Base-by-base conservation (phyloP, 106 monocot genomes). In the Dactylorhiza incarnata region DNA sequence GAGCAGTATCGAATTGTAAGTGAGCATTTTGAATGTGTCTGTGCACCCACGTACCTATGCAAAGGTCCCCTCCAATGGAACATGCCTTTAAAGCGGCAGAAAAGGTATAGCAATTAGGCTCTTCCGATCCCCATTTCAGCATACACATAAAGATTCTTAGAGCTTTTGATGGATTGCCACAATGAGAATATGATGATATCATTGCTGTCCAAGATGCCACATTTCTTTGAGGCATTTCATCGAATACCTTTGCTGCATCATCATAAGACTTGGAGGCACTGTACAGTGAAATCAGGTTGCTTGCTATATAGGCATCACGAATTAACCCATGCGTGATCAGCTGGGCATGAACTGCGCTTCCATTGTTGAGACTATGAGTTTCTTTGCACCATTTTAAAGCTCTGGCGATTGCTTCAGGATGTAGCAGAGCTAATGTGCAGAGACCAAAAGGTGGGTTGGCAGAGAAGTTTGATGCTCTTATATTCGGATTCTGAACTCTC, bases 11-110 rank as follows among this genome's bases (percentile, higher is more conserved):
- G 8, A 48, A 77, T n/a, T 45, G 15, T 66, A 87, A 52, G 5
- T 37, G 73, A 45, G 49, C 25, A 19, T 23, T 37, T 14, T 43
- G 37, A 24, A 85, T 74, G 16, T 54, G 79, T n/a, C 53, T 49
- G 47, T 87, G 83, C 71, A 95, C 87, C 81, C 85, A 86, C 75
- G 62, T 81, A 3, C 95, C 95, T 47, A 82, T 66, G 29, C 83
- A 77, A 59, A 89, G 84, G 68, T 95, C 68, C 24, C 86, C 70
- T 2, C 24, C 46, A 72, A 82, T 55, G 1, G 79, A 82, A 76
- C 89, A 92, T 45, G 95, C 86, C 76, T 95, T 95, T 66, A 95
- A 73, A 0, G 84, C 89, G 0, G 80, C 77, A 15, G 92, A 89
- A 17, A 81, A 80, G 1, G 92, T 88, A 49, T 75, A 82, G 16